Evolutionary conservation across 306 rosid genomes (phyloP).

Genomic region (Gleditsia sinensis): DNA sequence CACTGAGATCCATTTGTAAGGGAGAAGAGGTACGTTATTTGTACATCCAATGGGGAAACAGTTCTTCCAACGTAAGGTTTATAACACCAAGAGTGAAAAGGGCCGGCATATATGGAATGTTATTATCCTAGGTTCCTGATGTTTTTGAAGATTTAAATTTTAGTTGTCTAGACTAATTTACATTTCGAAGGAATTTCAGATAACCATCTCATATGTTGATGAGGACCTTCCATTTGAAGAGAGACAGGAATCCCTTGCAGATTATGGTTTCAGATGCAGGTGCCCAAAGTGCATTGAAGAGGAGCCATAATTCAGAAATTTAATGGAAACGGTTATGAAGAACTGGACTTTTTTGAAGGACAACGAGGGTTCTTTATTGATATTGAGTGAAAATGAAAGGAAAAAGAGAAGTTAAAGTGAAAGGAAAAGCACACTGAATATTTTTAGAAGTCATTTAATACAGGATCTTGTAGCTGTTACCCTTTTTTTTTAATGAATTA

Average conservation of each 20-base stretch:
- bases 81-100: constrained; percentile 10
- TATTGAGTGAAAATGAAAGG: not conserved
- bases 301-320: constrained; percentile 24
- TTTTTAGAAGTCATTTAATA: not conserved
- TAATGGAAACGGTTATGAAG: not conserved
- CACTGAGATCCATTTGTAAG: constrained; percentile 57
- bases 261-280: constrained; percentile 63
- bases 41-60: not conserved
- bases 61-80: constrained; percentile 5
- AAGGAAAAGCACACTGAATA: not conserved
- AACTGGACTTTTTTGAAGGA: not conserved
- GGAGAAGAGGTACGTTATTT: constrained; percentile 77
- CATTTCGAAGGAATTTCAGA: constrained; percentile 53
- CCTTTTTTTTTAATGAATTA: not conserved
- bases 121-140: not conserved
- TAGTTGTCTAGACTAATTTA: constrained; percentile 25
- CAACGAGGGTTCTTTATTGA: not conserved
- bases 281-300: constrained; percentile 60
- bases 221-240: constrained; percentile 77
- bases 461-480: not conserved
- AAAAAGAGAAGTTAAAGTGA: not conserved
- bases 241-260: constrained; percentile 68
- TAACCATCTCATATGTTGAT: constrained; percentile 86
- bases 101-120: constrained; percentile 5
- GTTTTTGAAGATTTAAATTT: not conserved